Evolutionary conservation across 2,329 filamentous ascomycete species (phyloP), one percentile per base, ranked within the genome.

Genomic region (Trichoderma koningiopsis): DNA sequence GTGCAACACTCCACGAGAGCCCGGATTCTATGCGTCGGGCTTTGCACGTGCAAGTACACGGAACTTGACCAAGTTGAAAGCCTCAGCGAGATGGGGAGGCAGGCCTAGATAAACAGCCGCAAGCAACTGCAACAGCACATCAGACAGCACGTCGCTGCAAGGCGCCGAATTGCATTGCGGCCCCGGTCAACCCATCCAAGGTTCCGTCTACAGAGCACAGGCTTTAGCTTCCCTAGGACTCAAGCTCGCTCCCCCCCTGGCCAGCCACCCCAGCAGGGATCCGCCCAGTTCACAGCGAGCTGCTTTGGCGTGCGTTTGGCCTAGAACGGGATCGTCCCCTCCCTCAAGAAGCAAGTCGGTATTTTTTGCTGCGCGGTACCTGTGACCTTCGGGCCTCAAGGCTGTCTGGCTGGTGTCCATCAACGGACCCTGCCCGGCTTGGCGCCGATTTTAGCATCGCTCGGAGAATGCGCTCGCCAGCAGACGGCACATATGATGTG

Each of bases 401-500:
- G 47, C 24, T 35, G 47, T 6, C 31, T 10, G 31, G 33, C 33
- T 13, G 33, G 33, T 55, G 24, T 53, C 35, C 16, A 62, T 37
- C 59, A 63, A 22, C 47, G n/a, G 19, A 52, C 62, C 62, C 52
- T 56, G 62, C 22, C 62, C 22, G 49, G 22, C 40, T 57, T 65
- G 62, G 62, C 62, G 63, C 63, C 63, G 40, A 67, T 58, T 66
- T 52, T 49, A 29, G 63, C 63, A 59, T 27, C 40, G 24, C 52
- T 57, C 62, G 52, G 62, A 65, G 52, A 65, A 57, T 58, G 63
- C 29, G 37, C 63, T 66, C 63, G 58, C 29, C 63, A 58, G 37
- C 37, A 66, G 27, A 58, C 35, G 40, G 63, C 55, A 57, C 55
- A 67, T 59, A 58, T 67, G 63, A 67, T 67, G 55, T 67, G 55